Evolutionary conservation across 1,139 yeast species (phyloP).

Genomic region (Candida glucosophila): DNA sequence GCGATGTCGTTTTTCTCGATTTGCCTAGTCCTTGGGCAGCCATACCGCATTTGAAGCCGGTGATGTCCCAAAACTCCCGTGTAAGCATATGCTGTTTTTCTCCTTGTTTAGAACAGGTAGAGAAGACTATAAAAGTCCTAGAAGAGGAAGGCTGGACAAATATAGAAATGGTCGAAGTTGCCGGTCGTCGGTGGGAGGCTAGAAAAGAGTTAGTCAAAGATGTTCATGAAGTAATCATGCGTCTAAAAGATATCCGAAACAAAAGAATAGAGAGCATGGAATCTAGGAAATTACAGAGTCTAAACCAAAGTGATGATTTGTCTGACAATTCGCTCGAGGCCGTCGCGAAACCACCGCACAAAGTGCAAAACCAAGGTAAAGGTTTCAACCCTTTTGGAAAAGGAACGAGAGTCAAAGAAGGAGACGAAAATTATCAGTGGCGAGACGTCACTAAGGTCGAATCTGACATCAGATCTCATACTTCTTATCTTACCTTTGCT

Average conservation of each 20-base stretch:
- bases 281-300: conserved; percentile 31
- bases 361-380: conserved; percentile 31
- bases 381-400: conserved; percentile 91
- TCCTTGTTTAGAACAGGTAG: conserved; percentile 97
- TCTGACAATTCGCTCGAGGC: not conserved
- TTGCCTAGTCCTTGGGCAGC: conserved; percentile 98
- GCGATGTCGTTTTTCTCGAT: conserved; percentile 77
- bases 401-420: conserved; percentile 73
- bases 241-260: conserved; percentile 72
- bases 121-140: conserved; percentile 69
- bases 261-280: conserved; percentile 72
- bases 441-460: conserved; percentile 74
- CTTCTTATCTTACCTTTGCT: conserved; percentile 95
- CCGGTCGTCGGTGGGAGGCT: conserved; percentile 83
- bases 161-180: conserved; percentile 89
- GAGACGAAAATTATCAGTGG: conserved; percentile 78
- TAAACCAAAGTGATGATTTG: conserved; percentile 10
- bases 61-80: conserved; percentile 43
- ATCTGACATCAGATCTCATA: conserved; percentile 82
- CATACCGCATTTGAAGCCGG: conserved; percentile 61
- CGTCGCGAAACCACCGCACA: conserved; percentile 9
- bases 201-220: conserved; percentile 81
- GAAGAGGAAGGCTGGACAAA: conserved; percentile 76
- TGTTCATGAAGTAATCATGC: conserved; percentile 69
- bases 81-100: conserved; percentile 87